Percentiles rank a stretch among this genome's conserved stretches.
phyloP scores from a whole-genome alignment of 78 protist species.

The Blattamonas nauphoetae region DNA sequence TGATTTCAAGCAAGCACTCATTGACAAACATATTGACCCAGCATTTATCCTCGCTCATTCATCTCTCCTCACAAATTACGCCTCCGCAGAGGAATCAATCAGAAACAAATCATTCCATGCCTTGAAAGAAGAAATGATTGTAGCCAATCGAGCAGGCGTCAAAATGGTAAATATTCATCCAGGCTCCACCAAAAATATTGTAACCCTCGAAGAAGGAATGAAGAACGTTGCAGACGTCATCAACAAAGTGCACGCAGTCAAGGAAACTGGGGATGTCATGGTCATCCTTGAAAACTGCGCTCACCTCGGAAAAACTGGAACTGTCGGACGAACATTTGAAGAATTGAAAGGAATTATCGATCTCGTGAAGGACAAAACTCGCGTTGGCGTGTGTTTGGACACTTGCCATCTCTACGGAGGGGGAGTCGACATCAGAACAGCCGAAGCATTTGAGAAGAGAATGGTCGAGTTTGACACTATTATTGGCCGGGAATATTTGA shows the following conservation, averaged over 20 bases:
- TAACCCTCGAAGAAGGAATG: conserved; percentile 20
- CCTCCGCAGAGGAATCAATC: conserved; percentile 21
- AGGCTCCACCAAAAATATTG: conserved; percentile 22
- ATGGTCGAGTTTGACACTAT: conserved; percentile 41
- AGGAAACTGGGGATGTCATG: conserved; percentile 5
- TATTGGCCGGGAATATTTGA: conserved; percentile 40
- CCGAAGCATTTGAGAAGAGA: background rate
- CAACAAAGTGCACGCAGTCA: conserved; percentile 8
- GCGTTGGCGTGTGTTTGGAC: conserved; percentile 61
- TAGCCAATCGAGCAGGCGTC: conserved; percentile 34
- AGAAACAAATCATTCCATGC: conserved; percentile 14
- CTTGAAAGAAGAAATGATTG: conserved; percentile 26
- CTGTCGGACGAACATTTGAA: conserved; percentile 42
- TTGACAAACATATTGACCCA: background rate
- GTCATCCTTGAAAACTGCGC: conserved; percentile 42
- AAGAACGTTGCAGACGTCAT: conserved; percentile 20
- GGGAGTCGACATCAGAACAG: conserved; percentile 40
- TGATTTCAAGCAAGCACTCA: background rate
- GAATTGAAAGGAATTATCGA: conserved; percentile 33
- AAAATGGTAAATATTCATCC: conserved; percentile 49
- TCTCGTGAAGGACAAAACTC: conserved; percentile 23
- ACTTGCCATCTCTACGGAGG: conserved; percentile 60
- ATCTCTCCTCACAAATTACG: conserved; percentile 35
- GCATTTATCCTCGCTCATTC: conserved; percentile 42
- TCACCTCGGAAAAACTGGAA: conserved; percentile 23